Evolutionary conservation across 768 basidiomycete genomes (phyloP), one percentile per base, ranked within the genome.

Genomic region (Podaxis rugospora): DNA sequence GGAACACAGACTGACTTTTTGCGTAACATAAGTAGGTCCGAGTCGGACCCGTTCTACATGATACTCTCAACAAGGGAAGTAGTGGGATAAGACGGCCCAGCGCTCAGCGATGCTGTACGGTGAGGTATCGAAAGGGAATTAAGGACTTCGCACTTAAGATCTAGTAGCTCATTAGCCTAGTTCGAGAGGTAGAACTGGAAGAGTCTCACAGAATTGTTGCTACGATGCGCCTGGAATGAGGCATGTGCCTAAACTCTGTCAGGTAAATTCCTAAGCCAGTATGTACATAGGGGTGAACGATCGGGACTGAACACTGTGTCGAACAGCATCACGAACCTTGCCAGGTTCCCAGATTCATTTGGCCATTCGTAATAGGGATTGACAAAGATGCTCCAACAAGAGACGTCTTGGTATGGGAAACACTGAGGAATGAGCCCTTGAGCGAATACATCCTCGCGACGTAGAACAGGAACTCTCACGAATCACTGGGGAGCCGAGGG

Each of bases 391-490:
- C 80, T 18, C 95, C 95, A 50, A 97, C 78, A 35, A 98, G 80
- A 3, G 92, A 85, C 2, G 92, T 84, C 71, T 98, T 97, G 23
- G 93, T 93, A 71, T 97, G 95, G 2, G 92, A 95, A 39, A 90
- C 94, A 5, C 90, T 93, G 66, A 35, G 14, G 47, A 50, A 62
- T n/a, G 16, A n/a, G 37, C 4, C 51, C 14, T 25, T 14, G 39
- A 35, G 51, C 25, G 39, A 42, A 11, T 37, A 36, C 13, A 47
- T 36, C 35, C 10, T 36, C 11, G 25, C 57, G 13, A 44, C 18
- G 37, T 51, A n/a, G 37, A 27, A 47, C 14, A 27, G n/a, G n/a
- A 39, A 14, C 36, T 69, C 86, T 78, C 70, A 90, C 89, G 90
- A 93, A 73, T 92, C 90, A 71, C 90, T 92, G 65, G 37, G 58